Evolutionary conservation across 257 asterid genomes (phyloP).

Genomic region (Solanum appendiculatum): DNA sequence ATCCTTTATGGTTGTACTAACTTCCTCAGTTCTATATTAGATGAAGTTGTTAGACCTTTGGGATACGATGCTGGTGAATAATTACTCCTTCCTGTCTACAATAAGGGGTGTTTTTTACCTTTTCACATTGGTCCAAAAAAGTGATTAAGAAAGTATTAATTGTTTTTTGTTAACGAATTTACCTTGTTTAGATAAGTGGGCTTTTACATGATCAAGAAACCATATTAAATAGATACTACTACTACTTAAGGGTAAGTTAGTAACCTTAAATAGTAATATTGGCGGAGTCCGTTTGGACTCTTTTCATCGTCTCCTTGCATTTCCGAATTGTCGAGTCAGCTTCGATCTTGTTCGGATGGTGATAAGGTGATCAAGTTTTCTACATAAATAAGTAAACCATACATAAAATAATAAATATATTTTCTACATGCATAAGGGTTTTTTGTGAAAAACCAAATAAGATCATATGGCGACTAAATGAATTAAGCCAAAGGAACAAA

Average conservation of each 20-base stretch:
- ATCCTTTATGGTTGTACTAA: too few relatives aligned
- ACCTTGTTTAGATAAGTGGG: not conserved
- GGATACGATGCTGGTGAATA: not conserved
- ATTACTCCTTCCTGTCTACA: not conserved
- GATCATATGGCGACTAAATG: not conserved
- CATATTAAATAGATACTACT: not conserved
- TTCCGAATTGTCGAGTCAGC: too few relatives aligned
- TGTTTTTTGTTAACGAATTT: not conserved
- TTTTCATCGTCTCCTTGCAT: too few relatives aligned
- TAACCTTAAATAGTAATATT: too few relatives aligned
- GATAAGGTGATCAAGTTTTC: not conserved
- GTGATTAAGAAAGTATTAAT: not conserved
- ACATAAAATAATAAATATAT: too few relatives aligned
- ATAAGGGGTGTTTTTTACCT: not conserved
- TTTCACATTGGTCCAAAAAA: not conserved
- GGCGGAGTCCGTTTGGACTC: too few relatives aligned
- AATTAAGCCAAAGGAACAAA: not conserved
- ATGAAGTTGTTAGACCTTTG: not conserved
- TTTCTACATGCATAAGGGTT: too few relatives aligned
- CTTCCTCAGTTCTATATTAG: not conserved
- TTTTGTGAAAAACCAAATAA: not conserved
- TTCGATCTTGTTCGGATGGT: not conserved
- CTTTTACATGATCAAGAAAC: not conserved
- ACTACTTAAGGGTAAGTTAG: not conserved
- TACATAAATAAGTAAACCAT: too few relatives aligned